Evolutionary conservation across 306 rosid genomes (phyloP).

Genomic region (Luffa aegyptiaca): DNA sequence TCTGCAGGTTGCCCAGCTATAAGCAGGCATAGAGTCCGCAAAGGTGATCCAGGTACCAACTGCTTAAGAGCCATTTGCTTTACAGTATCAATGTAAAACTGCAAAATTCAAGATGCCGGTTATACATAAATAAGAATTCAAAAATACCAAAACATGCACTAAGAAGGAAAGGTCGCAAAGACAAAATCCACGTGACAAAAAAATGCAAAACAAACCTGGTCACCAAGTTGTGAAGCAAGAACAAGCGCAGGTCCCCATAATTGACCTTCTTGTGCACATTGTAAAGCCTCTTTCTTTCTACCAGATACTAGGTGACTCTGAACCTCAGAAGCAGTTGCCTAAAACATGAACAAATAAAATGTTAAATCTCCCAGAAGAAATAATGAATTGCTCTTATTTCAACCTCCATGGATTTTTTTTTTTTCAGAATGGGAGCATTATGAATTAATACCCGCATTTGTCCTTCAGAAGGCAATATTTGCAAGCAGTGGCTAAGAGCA

Average conservation of each 20-base stretch:
- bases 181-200: neutral
- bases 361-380: conserved; percentile 4
- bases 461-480: conserved; percentile 65
- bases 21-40: conserved; percentile 86
- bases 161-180: neutral
- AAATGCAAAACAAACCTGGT: conserved; percentile 42
- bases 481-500: conserved; percentile 50
- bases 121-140: neutral
- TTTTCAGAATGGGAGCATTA: neutral
- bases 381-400: neutral
- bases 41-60: conserved; percentile 79
- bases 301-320: conserved; percentile 85
- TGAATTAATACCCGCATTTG: conserved; percentile 42
- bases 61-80: conserved; percentile 86
- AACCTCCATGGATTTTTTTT: neutral
- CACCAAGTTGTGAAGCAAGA: conserved; percentile 91
- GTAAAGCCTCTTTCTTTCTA: conserved; percentile 80
- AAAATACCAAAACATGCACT: neutral
- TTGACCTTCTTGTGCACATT: conserved; percentile 85
- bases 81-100: conserved; percentile 86
- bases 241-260: conserved; percentile 99
- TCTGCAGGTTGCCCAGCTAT: conserved; percentile 95
- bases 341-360: conserved; percentile 21
- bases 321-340: conserved; percentile 88
- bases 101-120: conserved; percentile 28